Evolutionary conservation across 306 rosid genomes (phyloP).

Genomic region (Neltuma alba): DNA sequence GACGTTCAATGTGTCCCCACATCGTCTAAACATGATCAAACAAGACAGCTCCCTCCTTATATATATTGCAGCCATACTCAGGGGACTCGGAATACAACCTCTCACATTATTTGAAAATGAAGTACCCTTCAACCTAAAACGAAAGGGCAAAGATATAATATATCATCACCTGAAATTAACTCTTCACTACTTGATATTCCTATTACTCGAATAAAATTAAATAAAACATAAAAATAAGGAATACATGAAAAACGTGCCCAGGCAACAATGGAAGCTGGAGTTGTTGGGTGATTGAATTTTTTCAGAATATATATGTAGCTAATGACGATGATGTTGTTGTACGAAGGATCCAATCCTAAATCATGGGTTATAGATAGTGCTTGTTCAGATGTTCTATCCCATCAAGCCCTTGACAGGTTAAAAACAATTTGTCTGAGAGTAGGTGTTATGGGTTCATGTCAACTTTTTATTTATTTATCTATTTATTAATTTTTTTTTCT

Average conservation of each 20-base stretch:
- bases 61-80: not conserved
- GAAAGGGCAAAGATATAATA: not conserved
- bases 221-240: not conserved
- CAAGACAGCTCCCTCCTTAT: not conserved
- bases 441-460: not conserved
- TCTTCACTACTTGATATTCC: not conserved
- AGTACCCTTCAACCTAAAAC: not conserved
- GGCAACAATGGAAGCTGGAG: no score
- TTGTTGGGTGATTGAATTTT: not conserved
- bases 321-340: not conserved
- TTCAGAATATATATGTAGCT: not conserved
- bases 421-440: not conserved
- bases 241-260: not conserved
- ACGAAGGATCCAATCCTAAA: not conserved
- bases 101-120: not conserved
- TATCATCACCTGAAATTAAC: not conserved
- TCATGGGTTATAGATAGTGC: not conserved
- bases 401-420: not conserved
- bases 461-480: not conserved
- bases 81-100: not conserved
- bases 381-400: conserved; percentile 4
- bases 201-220: not conserved
- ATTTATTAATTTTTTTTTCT: not conserved
- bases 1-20: conserved; percentile 34
- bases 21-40: conserved; percentile 1